phyloP scores from a whole-genome alignment of 768 basidiomycete species.

The Chalciporus chontae region DNA sequence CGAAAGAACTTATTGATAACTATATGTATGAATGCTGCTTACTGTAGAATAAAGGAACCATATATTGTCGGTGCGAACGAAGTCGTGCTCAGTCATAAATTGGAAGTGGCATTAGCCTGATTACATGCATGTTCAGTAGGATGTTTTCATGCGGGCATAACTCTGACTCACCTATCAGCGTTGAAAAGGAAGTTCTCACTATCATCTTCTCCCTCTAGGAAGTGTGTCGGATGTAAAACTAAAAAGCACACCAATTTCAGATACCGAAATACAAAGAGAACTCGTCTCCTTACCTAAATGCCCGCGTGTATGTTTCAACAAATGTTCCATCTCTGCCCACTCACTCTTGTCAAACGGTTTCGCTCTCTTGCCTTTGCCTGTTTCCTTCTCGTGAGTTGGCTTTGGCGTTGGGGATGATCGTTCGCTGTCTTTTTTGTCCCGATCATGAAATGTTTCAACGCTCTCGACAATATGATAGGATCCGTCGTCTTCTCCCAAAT shows the following conservation, averaged over 20 bases:
- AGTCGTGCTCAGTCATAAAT: constrained; percentile 54
- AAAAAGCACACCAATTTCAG: background rate
- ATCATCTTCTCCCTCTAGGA: constrained; percentile 90
- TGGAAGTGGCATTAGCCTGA: constrained; percentile 62
- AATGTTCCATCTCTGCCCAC: constrained; percentile 82
- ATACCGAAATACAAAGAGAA: background rate
- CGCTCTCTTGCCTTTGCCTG: constrained; percentile 36
- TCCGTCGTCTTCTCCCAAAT: constrained; percentile 52
- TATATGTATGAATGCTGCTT: constrained; percentile 4
- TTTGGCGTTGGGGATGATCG: constrained; percentile 11
- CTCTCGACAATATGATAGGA: constrained; percentile 10
- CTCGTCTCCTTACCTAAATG: constrained; percentile 65
- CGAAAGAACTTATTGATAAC: background rate
- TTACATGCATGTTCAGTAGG: constrained; percentile 4
- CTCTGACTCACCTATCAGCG: constrained; percentile 60
- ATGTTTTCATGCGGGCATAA: background rate
- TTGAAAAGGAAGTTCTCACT: constrained; percentile 94
- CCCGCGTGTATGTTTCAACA: constrained; percentile 73
- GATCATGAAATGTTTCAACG: constrained; percentile 15
- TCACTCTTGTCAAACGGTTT: constrained; percentile 81
- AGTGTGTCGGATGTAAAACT: constrained; percentile 84
- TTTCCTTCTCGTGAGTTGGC: constrained; percentile 36
- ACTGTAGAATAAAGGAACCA: background rate
- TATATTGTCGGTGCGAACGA: background rate
- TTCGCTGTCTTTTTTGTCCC: constrained; percentile 24